Conservation (phyloP, 2,329 filamentous ascomycete species). For the Davidsoniella virescens region DNA sequence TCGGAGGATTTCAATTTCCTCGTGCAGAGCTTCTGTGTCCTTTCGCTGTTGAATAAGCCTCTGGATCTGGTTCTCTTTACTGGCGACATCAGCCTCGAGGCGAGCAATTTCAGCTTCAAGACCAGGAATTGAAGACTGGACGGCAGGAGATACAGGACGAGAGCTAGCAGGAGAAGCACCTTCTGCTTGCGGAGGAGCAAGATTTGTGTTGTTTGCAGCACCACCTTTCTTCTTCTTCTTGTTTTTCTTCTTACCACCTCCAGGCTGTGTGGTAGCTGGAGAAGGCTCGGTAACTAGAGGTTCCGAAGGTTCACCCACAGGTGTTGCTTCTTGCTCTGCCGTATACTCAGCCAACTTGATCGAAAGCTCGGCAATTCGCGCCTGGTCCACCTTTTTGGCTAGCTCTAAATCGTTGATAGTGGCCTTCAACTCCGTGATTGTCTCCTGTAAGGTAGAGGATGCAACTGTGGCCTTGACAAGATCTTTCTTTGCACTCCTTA, state of each 20-base stretch:
- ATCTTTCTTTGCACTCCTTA: conserved; percentile 25
- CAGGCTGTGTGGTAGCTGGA: conserved; percentile 14
- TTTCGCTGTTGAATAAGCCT: conserved; percentile 52
- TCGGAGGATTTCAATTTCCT: conserved; percentile 72
- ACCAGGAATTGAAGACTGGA: conserved; percentile 15
- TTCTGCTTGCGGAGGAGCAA: conserved; percentile 17
- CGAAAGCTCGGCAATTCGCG: conserved; percentile 26
- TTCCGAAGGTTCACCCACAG: conserved; percentile 16
- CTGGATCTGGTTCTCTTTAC: conserved; percentile 59
- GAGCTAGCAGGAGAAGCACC: conserved; percentile 9
- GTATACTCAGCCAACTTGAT: conserved; percentile 19
- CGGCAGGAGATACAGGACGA: conserved; percentile 2
- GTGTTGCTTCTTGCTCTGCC: conserved; percentile 13
- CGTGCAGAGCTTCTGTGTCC: conserved; percentile 61
- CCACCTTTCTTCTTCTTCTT: conserved; percentile 79
- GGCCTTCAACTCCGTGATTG: conserved; percentile 1
- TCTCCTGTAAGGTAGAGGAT: conserved; percentile 18
- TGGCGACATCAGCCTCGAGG: conserved; percentile 36
- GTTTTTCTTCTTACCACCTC: conserved; percentile 50
- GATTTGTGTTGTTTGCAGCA: conserved; percentile 26
- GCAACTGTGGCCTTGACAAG: conserved; percentile 24
- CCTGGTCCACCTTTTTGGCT: conserved; percentile 24
- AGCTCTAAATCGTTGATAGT: conserved; percentile 19
- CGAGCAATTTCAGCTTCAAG: conserved; percentile 33
- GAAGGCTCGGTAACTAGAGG: conserved; percentile 17